Base-by-base conservation (phyloP, 768 basidiomycete species). In the Coprinopsis strossmayeri region DNA sequence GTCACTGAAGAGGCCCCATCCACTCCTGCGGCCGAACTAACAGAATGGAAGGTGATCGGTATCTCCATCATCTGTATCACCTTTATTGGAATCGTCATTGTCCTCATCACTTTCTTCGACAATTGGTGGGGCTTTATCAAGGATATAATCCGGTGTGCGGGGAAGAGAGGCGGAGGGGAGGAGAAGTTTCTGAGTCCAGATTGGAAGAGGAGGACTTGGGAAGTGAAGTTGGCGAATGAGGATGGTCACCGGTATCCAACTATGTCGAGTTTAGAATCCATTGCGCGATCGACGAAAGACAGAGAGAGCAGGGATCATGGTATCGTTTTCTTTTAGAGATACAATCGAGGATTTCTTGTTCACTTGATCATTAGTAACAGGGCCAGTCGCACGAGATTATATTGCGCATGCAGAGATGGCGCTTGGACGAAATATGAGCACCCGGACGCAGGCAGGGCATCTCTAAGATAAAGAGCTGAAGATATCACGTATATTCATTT, bases 41-140 rank as follows among this genome's bases (percentile, higher is more conserved):
- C 69, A 24, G 66, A 77, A 58, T 87, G 84, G 84, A 82, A 84
- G 63, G 73, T 83, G 38, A 73, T 87, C 45, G 85, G 86, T 17
- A 76, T 87, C 49, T 72, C 75, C 11, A 72, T 85, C 48, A 76
- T 85, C 51, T 69, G 74, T n/a, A 70, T 88, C 56, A 79, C 72
- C 41, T 69, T 77, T 30, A 66, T 87, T 45, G 81, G 72, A 23
- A 69, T 67, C 2, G 64, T 75, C 43, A 72, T 84, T 54, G 68
- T 86, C 42, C 65, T 73, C 5, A 66, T 79, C 47, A 73, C 82
- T 24, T 87, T 82, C 64, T 87, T 85, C 64, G 84, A 89, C 64
- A 73, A 78, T 28, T 81, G 84, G 74, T 81, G 75, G 74, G 70
- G 76, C 21, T 80, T 85, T 61, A 46, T 83, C 45, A 64, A 70